Evolutionary conservation across 768 basidiomycete species (phyloP), one percentile per base, ranked within the genome.

Genomic region (Mycena capillaripes): DNA sequence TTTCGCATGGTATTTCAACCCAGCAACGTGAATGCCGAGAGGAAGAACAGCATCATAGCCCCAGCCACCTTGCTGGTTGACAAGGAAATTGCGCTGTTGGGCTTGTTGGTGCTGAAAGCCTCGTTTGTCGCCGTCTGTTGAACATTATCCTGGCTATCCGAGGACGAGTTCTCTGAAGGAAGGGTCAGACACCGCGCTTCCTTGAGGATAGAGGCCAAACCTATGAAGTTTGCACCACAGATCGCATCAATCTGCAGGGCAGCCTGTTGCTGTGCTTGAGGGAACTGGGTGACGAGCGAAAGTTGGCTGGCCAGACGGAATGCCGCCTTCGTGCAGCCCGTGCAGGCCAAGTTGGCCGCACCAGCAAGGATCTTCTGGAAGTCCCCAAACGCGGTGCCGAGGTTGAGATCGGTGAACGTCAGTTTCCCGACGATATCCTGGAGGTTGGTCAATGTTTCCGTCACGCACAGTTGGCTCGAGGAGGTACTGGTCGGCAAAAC

Each of bases 381-480:
- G 30, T 77, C 77, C 30, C 60, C 53, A 48, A 80, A 36, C 12
- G 77, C 56, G 38, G 76, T 71, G 44, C 59, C 50, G 21, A 76
- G 53, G 68, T 78, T 76, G 14, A 82, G 59, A 40, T 80, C 77
- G 65, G 74, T 68, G 42, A 81, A 40, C 21, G 67, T 76, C 48
- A 86, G 66, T 23, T 77, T 75, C 5, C 84, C 84, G 55, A 82
- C 77, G n/a, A 81, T 65, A 27, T 71, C 71, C 77, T 92, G 85
- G 17, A 91, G 60, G 71, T 81, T 84, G 50, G 77, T 83, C 14
- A 92, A 81, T n/a, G 83, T 76, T 76, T 90, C 86, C 8, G 89
- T 86, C 12, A 84, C 80, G 75, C 92, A 93, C 46, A 91, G 82
- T 40, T 86, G 78, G 77, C 81, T 83, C 44, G 85, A 81, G 72